Evolutionary conservation across 2,329 filamentous ascomycete genomes (phyloP).

Genomic region (Xylariaceae sp.): DNA sequence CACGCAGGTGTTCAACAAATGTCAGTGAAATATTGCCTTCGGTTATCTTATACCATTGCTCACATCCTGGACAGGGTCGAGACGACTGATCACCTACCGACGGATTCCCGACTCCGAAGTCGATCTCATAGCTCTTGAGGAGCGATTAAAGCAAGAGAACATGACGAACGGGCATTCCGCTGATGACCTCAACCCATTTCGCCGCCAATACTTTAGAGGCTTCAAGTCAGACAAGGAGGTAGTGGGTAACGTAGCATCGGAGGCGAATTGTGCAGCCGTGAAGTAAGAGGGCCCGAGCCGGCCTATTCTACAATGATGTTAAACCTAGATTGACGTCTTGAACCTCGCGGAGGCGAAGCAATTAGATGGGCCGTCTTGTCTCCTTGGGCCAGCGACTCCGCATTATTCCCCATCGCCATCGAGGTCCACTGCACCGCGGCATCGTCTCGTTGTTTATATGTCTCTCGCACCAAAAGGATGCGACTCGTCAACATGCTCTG

Average conservation of each 20-base stretch:
- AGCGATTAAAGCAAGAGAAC: slow-evolving; percentile 28
- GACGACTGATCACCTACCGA: slow-evolving; percentile 81
- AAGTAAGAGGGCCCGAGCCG: background rate
- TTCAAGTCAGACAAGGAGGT: slow-evolving; percentile 39
- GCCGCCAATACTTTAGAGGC: slow-evolving; percentile 54
- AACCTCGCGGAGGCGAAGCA: too few relatives aligned
- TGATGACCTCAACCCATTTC: slow-evolving; percentile 59
- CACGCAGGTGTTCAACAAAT: slow-evolving; percentile 85
- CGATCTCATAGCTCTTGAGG: slow-evolving; percentile 38
- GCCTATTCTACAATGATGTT: too few relatives aligned
- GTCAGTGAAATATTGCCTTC: slow-evolving; percentile 41
- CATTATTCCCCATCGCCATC: too few relatives aligned
- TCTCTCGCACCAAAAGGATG: too few relatives aligned
- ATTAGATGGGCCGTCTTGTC: too few relatives aligned
- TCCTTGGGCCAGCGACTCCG: too few relatives aligned
- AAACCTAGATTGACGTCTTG: too few relatives aligned
- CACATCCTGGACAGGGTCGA: slow-evolving; percentile 60
- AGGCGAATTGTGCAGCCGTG: slow-evolving; percentile 4
- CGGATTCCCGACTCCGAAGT: slow-evolving; percentile 61
- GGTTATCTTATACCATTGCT: slow-evolving; percentile 7
- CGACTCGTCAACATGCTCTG: too few relatives aligned
- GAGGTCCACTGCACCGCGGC: too few relatives aligned
- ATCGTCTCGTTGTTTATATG: too few relatives aligned
- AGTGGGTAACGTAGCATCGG: slow-evolving; percentile 7
- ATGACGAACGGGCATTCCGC: slow-evolving; percentile 45